Base-by-base conservation (phyloP, 495 filamentous ascomycete genomes). In the Tetracladium marchalianum region DNA sequence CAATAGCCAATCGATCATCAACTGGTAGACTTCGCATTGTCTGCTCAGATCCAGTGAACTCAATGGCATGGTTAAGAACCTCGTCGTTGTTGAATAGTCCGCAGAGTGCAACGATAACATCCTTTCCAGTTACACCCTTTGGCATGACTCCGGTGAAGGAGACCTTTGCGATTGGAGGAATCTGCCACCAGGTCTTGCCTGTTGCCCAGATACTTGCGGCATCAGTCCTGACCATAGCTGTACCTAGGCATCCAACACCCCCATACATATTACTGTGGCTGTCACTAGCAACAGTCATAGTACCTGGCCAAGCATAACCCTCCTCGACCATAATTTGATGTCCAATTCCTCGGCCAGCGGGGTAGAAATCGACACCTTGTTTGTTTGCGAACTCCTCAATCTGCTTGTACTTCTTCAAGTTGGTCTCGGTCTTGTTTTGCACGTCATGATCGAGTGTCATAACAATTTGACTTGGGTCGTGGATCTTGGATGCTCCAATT, bases 381-480 rank as follows among this genome's bases (percentile, higher is more conserved):
- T 77, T 72, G 49, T 72, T 73, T 5, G 92, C 92, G 62, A 96
- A 95, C 47, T 80, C 75, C 61, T 95, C 86, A 51, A 98, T 95
- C 59, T 84, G 79, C 4, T 57, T 52, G 59, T 95, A 95, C 57
- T 95, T 96, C 57, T 80, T 78, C 13, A 95, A 62, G 62, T 96
- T 96, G 46, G 77, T 62, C 38, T 87, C 84, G 56, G 66, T 78
- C 64, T 84, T 85, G 63, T 95, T 95, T 56, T 93, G 86, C 1
- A 95, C 87, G 53, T 97, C 90, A 58, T 96, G 92, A 62, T 97
- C 90, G 6, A 97, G 72, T 0, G 90, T 85, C 77, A 94, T 84
- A 12, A 52, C 52, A 39, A 57, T 49, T 46, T 62, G 53, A 33
- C 40, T 55, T 10, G 48, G 52, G 15, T 57, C 39, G 31, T 57